Evolutionary conservation across 1,139 yeast genomes (phyloP), one percentile per base, ranked within the genome.

Genomic region (Wickerhamomyces sp.): DNA sequence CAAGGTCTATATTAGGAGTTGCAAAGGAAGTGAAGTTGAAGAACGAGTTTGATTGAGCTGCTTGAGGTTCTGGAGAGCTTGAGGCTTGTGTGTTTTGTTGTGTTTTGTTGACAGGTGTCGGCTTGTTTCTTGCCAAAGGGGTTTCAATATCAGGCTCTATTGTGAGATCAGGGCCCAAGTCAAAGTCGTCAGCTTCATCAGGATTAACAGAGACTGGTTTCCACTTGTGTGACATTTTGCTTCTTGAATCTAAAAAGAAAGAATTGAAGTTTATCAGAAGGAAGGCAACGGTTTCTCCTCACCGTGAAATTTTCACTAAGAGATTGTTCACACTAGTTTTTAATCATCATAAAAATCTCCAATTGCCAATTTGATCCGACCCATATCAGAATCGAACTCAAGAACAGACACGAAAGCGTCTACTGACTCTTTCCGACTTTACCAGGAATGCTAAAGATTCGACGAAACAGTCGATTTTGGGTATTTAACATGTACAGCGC

Each of bases 151-250:
- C 47, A 31, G 57, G 40, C 32, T 52, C 57, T 13, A 54, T 50
- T 17, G 35, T 32, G 19, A 56, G 54, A 44, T 64, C 70, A 1
- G 67, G 66, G 22, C 61, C 65, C 17, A 66, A 54, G 36, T 62
- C 56, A 21, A 63, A 54, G 36, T 62, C 66, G 24, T 60, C 63
- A 12, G 58, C 60, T 10, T 61, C 65, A 7, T 45, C 48, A 5
- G 59, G 60, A 35, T 50, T 43, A 10, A 55, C 51, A 22, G 36
- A 38, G n/a, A 52, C 55, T 4, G 58, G 54, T 42, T 54, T 49
- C 56, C 57, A 54, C 39, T 51, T 35, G 32, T 37, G 36, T 1
- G 56, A 42, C 54, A 51, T 49, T 28, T 26, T 21, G 18, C 9
- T 21, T 4, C 38, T n/a, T n/a, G n/a, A n/a, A n/a, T n/a, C n/a